Evolutionary conservation across 306 rosid species (phyloP).

Genomic region (Cucurbita ficifolia): DNA sequence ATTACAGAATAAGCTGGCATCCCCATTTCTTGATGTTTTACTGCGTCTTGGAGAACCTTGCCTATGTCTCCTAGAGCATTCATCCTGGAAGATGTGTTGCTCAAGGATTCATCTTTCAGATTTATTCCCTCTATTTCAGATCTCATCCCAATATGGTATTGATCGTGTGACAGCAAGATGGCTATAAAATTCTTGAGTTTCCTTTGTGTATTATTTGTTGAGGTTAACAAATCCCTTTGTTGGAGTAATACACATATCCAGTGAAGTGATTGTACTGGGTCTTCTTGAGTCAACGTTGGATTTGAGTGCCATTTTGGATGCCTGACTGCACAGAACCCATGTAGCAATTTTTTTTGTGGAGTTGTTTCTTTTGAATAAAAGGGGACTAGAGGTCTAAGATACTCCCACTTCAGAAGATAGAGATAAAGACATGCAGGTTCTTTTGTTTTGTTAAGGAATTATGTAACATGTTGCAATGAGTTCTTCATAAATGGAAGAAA

Average conservation of each 20-base stretch:
- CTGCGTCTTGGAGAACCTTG: not conserved
- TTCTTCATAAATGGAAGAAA: slow-evolving; percentile 19
- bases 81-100: not conserved
- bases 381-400: not conserved
- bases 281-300: not conserved
- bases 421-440: slow-evolving; percentile 20
- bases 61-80: not conserved
- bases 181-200: not conserved
- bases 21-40: not conserved
- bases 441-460: slow-evolving; percentile 29
- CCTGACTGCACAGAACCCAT: not conserved
- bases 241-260: not conserved
- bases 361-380: not conserved
- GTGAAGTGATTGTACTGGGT: not conserved
- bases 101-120: not conserved
- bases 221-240: not conserved
- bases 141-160: not conserved
- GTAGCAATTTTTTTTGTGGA: not conserved
- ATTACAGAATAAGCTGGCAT: not conserved
- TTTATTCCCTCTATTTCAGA: not conserved
- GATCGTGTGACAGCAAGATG: not conserved
- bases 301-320: not conserved
- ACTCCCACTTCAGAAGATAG: slow-evolving; percentile 16
- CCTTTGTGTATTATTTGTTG: not conserved
- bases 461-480: slow-evolving; percentile 31